Percentiles rank a stretch among this genome's conserved stretches.
These are phyloP conservation scores for Leccinum disarticulatum DNA, from an alignment of 768 basidiomycete genomes.

Conservation along the genomic window DNA sequence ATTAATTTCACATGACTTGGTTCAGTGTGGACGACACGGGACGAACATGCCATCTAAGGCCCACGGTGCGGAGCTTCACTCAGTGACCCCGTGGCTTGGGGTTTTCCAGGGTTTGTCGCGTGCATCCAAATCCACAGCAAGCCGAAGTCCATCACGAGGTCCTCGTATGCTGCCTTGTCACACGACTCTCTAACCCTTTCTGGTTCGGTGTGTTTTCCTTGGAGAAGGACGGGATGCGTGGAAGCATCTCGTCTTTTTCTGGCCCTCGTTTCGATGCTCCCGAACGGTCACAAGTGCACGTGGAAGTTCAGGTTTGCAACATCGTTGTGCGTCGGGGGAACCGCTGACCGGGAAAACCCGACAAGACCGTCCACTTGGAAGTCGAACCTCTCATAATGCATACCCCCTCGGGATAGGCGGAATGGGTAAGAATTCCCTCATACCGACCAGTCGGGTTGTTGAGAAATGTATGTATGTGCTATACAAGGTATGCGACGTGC, in stretches of 20 bases:
- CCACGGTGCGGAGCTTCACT: not conserved
- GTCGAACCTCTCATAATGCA: not conserved
- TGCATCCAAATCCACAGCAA: not conserved
- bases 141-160: slow-evolving; percentile 5
- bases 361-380: not conserved
- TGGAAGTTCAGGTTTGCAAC: not conserved
- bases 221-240: not conserved
- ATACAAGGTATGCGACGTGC: too few species aligned
- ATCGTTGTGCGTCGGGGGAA: not conserved
- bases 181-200: slow-evolving; percentile 19
- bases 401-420: too few species aligned
- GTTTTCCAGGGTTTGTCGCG: slow-evolving; percentile 7
- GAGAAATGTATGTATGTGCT: too few species aligned
- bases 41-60: slow-evolving; percentile 12
- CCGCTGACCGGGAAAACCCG: not conserved
- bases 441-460: too few species aligned
- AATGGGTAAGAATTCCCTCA: too few species aligned
- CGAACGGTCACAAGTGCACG: not conserved
- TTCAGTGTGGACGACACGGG: slow-evolving; percentile 10
- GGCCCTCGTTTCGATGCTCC: slow-evolving; percentile 1
- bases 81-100: slow-evolving; percentile 1
- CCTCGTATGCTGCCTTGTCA: slow-evolving; percentile 4
- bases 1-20: slow-evolving; percentile 1
- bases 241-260: not conserved
- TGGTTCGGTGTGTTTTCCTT: slow-evolving; percentile 1